Conservation (phyloP, 192 early-diverging fungal genomes). For the Coemansia sp. region DNA sequence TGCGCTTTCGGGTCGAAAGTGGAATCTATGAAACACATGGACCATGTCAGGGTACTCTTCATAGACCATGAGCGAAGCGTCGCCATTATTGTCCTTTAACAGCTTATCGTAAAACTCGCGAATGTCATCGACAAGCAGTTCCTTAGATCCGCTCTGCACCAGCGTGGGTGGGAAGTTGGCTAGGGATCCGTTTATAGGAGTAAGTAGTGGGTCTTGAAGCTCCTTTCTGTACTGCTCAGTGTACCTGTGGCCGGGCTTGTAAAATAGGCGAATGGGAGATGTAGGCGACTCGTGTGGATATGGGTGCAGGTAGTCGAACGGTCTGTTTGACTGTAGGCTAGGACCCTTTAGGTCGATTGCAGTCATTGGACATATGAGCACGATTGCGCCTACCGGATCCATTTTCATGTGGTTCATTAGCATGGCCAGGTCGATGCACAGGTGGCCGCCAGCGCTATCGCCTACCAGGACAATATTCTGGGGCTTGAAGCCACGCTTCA, state of each 20-base stretch:
- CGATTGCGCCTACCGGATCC: not conserved
- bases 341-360: not conserved
- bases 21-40: conserved; percentile 36
- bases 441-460: conserved; percentile 37
- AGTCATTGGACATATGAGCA: conserved; percentile 16
- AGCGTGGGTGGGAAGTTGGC: conserved; percentile 29
- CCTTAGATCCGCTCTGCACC: conserved; percentile 10
- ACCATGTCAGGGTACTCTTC: conserved; percentile 39
- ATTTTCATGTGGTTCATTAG: conserved; percentile 3
- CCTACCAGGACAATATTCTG: conserved; percentile 19
- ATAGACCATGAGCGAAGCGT: not conserved
- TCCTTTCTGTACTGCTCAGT: conserved; percentile 13
- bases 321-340: conserved; percentile 4
- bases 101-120: conserved; percentile 10
- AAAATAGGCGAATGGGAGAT: conserved; percentile 18
- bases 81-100: conserved; percentile 5
- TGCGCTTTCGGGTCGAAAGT: conserved; percentile 10
- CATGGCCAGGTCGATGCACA: conserved; percentile 9
- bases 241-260: conserved; percentile 16
- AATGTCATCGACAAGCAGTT: conserved; percentile 21
- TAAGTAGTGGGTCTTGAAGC: conserved; percentile 12
- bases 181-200: conserved; percentile 12
- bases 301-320: conserved; percentile 16
- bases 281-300: conserved; percentile 15
- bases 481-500: conserved; percentile 12